Evolutionary conservation across 495 filamentous ascomycete genomes (phyloP), one percentile per base, ranked within the genome.

Genomic region (Tuber indicum): DNA sequence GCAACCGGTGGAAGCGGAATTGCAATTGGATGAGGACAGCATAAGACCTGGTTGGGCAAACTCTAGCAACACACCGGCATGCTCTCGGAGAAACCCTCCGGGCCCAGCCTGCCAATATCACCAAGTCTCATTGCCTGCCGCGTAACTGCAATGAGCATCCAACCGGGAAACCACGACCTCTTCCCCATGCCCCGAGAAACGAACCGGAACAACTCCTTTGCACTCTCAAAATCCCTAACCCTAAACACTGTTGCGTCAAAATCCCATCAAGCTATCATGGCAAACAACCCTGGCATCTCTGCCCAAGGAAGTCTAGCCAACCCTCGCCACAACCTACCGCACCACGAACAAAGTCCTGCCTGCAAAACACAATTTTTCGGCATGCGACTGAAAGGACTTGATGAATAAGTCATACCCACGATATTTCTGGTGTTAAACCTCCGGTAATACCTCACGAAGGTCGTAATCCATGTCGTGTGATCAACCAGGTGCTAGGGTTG

Each of bases 1-100:
- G 32, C 32, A 32, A 32, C 32, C 32, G 32, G 32, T 32, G 94
- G 87, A 76, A 93, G 96, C 74, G 88, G 95, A 0, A 86, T 97
- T 0, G 92, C 47, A 97, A 81, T 96, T 93, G 94, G 92, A 97
- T 75, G 92, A 92, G 75, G 85, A 87, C n/a, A 92, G 91, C 84
- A 94, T 97, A 76, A 86, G 89, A 87, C 93, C 41, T 97, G 94
- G 93, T 86, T 97, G 58, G 84, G 86, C 1, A 88, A 91, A 49
- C 83, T 82, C 41, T 76, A 69, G 79, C 62, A 46, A 52, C 21
- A n/a, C 21, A 52, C 47, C 21, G n/a, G 23, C 47, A n/a, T 23
- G 47, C 19, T n/a, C 5, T 7, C 21, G 4, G 47, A 23, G 47
- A 52, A 52, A 52, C 5, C 5, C n/a, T 5, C 47, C 4, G 6